These are phyloP conservation scores for Penicillium pulvis DNA, from an alignment of 495 filamentous ascomycete genomes.

Conservation along the genomic window DNA sequence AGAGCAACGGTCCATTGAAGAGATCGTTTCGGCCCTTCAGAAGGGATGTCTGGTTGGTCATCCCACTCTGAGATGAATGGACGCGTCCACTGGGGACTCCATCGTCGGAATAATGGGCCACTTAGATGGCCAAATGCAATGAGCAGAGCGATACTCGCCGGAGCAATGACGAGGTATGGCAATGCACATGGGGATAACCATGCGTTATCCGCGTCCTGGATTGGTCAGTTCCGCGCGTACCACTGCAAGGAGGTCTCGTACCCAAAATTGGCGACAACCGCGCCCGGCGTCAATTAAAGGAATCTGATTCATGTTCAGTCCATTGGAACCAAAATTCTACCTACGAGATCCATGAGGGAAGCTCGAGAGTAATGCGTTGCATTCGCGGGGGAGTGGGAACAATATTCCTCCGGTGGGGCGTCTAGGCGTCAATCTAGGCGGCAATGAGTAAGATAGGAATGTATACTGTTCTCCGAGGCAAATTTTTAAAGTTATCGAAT, in stretches of 20 bases:
- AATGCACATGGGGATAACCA: constrained; percentile 50
- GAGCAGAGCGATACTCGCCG: constrained; percentile 42
- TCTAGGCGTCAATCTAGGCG: neutral
- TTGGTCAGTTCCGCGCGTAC: constrained; percentile 18
- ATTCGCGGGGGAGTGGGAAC: constrained; percentile 18
- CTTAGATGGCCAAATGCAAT: constrained; percentile 41
- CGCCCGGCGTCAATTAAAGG: constrained; percentile 13
- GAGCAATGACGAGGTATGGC: constrained; percentile 48
- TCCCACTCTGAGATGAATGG: constrained; percentile 50
- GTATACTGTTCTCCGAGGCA: no score
- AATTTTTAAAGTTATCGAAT: no score
- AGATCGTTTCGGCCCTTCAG: constrained; percentile 26
- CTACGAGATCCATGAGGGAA: neutral
- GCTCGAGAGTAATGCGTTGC: neutral
- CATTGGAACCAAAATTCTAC: constrained; percentile 4
- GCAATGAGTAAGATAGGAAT: no score
- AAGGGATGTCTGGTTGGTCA: constrained; percentile 31
- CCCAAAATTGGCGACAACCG: constrained; percentile 31
- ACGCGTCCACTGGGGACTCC: constrained; percentile 52
- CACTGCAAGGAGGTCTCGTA: constrained; percentile 16
- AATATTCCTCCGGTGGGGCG: constrained; percentile 18
- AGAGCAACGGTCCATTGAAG: constrained; percentile 40
- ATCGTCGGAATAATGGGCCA: constrained; percentile 23
- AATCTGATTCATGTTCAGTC: constrained; percentile 26
- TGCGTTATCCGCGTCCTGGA: constrained; percentile 53